A percentile compares a stretch with the other conserved stretches of the same genome.
phyloP scores from a whole-genome alignment of 768 basidiomycete species.

The Boletus rubroflammeus region DNA sequence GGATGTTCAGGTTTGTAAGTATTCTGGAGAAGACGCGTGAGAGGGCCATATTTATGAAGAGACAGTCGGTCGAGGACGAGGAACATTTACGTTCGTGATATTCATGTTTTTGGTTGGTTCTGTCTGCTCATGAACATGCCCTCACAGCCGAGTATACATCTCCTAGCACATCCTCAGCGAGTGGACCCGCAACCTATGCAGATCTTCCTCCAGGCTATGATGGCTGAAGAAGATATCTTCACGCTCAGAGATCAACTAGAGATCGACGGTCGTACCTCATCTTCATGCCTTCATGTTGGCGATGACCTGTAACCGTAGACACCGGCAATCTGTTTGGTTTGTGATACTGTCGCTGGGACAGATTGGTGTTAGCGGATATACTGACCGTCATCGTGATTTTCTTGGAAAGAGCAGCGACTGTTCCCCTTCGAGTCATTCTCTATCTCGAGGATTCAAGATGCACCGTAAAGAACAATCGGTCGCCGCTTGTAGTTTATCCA shows the following conservation, averaged over 20 bases:
- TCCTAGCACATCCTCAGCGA: slow-evolving; percentile 17
- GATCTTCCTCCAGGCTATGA: slow-evolving; percentile 32
- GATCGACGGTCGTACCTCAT: neutral
- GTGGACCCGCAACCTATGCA: slow-evolving; percentile 14
- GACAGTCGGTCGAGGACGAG: slow-evolving; percentile 42
- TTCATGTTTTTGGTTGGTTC: neutral
- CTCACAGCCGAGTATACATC: slow-evolving; percentile 30
- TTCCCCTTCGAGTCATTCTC: neutral
- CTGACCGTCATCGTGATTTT: neutral
- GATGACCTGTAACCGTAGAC: neutral
- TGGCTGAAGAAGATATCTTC: slow-evolving; percentile 11
- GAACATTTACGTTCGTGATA: slow-evolving; percentile 29
- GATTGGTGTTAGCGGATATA: neutral
- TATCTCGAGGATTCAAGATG: too few species aligned
- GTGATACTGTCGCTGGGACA: neutral
- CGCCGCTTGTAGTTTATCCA: too few species aligned
- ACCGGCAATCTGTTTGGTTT: neutral
- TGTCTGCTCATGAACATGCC: neutral
- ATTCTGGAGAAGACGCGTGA: slow-evolving; percentile 76
- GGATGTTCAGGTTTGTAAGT: slow-evolving; percentile 71
- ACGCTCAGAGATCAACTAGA: neutral
- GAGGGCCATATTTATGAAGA: slow-evolving; percentile 69
- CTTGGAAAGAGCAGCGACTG: neutral
- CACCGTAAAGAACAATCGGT: too few species aligned
- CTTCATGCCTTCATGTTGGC: neutral